Evolutionary conservation across 2,329 filamentous ascomycete species (phyloP).

Genomic region (Rosellinia necatrix): DNA sequence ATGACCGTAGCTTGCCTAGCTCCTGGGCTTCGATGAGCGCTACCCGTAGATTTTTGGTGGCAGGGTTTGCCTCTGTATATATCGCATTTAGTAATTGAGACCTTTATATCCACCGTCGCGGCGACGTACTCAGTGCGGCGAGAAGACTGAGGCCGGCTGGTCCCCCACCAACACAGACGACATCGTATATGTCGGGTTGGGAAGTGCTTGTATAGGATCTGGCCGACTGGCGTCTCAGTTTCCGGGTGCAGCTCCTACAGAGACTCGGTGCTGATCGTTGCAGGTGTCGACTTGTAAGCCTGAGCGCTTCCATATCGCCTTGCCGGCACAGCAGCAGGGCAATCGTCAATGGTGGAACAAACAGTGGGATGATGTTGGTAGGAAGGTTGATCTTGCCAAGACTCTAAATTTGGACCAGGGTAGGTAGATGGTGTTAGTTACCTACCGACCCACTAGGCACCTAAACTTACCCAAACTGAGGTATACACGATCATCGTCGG

Average conservation of each 20-base stretch:
- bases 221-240: constrained; percentile 43
- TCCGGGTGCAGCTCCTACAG: constrained; percentile 53
- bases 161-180: constrained; percentile 88
- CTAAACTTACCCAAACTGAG: too few species aligned
- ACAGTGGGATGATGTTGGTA: constrained; percentile 9
- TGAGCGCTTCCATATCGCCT: constrained; percentile 35
- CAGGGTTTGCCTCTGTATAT: constrained; percentile 70
- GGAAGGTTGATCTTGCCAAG: constrained; percentile 8
- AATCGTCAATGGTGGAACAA: constrained; percentile 4
- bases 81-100: constrained; percentile 14
- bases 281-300: constrained; percentile 30
- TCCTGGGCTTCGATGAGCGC: constrained; percentile 92
- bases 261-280: constrained; percentile 36
- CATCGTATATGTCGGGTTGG: constrained; percentile 80
- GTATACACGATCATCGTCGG: too few species aligned
- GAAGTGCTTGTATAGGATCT: constrained; percentile 50
- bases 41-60: constrained; percentile 77
- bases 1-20: constrained; percentile 69
- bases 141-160: constrained; percentile 86
- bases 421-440: not conserved
- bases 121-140: constrained; percentile 69
- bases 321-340: not conserved
- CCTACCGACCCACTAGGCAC: too few species aligned
- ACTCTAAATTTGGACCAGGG: not conserved
- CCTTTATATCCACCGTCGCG: not conserved